Evolutionary conservation across 163 green algal genomes (phyloP), one percentile per base, ranked within the genome.

Genomic region (Trebouxia gelatinosa): DNA sequence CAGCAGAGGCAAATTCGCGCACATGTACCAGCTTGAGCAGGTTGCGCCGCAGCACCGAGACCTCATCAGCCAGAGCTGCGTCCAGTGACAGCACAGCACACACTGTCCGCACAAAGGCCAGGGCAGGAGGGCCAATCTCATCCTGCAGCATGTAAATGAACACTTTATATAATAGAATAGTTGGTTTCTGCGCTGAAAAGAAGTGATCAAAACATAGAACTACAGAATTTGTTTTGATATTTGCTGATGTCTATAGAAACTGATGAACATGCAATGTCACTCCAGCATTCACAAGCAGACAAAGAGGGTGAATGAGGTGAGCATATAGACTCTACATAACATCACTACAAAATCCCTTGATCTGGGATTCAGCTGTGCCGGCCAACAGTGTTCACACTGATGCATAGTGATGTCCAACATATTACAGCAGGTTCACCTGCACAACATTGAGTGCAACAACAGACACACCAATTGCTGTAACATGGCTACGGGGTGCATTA

Each of bases 41-140:
- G 80, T 90, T 92, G 57, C 81, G 78, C 23, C 81, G 78, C 84
- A 90, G 82, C 62, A 89, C 64, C 19, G 70, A 48, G 48, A 95
- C 89, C 39, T 87, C 75, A 28, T 93, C 84, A 0, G 50, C 32
- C 19, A 93, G 81, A 0, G 57, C 58, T 0, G 19, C 17, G 81
- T 98, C 94, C 40, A 98, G 86, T 6, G 80, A 74, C 58, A 98
- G 80, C 80, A 95, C 79, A 31, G 92, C 83, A 77, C 84, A 93
- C 35, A 95, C 74, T 31, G 84, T 85, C 7, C 90, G 87, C 43
- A 95, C 88, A 84, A 98, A 97, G 28, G 93, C 92, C 38, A 98
- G 83, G 28, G 93, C 93, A 0, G 94, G 91, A 17, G 83, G 91
- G 40, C 93, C 92, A 39, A 93, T 82, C 77, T 95, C 85, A 57